Evolutionary conservation across 306 rosid species (phyloP).

Genomic region (Rubus parviflorus): DNA sequence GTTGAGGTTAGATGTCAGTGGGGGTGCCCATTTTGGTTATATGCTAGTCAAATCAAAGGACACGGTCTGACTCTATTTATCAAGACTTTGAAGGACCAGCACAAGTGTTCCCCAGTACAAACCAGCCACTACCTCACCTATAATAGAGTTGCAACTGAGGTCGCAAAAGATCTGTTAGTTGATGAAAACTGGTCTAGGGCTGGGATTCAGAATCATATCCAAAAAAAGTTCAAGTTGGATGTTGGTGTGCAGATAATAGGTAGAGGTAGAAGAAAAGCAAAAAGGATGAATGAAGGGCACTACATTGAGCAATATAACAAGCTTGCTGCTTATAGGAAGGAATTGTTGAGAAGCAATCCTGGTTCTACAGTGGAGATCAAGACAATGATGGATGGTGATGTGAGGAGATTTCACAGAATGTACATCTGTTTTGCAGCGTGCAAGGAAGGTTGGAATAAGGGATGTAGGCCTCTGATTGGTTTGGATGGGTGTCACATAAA

Average conservation of each 20-base stretch:
- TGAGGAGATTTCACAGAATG: background rate
- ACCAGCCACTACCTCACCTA: background rate
- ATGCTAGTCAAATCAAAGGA: background rate
- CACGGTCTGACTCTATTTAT: background rate
- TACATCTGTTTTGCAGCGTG: background rate
- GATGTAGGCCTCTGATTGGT: background rate
- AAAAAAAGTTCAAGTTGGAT: no score
- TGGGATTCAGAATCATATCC: no score
- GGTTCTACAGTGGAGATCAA: background rate
- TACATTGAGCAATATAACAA: background rate
- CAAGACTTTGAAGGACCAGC: background rate
- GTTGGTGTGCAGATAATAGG: no score
- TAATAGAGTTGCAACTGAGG: background rate
- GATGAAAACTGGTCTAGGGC: background rate
- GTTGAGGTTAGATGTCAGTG: background rate
- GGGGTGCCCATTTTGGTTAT: background rate
- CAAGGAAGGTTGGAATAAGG: background rate
- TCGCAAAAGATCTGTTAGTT: fast-evolving
- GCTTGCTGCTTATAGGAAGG: background rate
- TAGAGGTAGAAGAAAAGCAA: no score
- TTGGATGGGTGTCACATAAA: background rate
- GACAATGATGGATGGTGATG: background rate
- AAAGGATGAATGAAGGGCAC: no score
- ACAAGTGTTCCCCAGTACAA: background rate
- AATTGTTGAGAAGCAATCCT: background rate